Percentiles rank a stretch among this genome's conserved stretches.
Conservation (phyloP, 306 rosid genomes). For the Cicer arietinum region DNA sequence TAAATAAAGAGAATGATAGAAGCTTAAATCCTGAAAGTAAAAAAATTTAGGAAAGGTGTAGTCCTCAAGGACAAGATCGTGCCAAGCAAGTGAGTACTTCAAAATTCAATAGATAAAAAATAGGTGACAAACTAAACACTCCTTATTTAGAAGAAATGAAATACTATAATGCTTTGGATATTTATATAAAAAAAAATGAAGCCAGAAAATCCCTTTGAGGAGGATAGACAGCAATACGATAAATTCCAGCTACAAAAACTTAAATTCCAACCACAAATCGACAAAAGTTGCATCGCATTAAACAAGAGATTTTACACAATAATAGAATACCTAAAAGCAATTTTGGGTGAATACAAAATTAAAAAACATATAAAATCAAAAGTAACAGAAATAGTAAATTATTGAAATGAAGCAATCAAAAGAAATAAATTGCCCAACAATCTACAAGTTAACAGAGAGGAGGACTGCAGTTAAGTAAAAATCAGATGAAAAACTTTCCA, state of each 20-base stretch:
- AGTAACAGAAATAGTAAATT: background rate
- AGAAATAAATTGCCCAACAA: conserved; percentile 12
- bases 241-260: conserved; percentile 16
- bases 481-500: conserved; percentile 3
- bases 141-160: conserved; percentile 5
- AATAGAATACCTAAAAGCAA: background rate
- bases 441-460: conserved; percentile 21
- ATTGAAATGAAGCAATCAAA: conserved; percentile 20
- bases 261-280: conserved; percentile 9
- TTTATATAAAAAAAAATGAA: conserved; percentile 3
- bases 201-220: conserved; percentile 19
- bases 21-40: background rate
- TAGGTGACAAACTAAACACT: conserved; percentile 6
- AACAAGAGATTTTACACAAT: conserved; percentile 8
- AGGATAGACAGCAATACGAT: background rate
- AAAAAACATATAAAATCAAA: conserved; percentile 2
- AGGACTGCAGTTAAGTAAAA: conserved; percentile 23
- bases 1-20: background rate
- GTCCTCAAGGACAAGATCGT: conserved; percentile 13
- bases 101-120: conserved; percentile 15
- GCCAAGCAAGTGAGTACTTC: background rate
- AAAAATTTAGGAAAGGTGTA: background rate
- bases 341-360: background rate
- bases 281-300: conserved; percentile 7
- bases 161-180: background rate